phyloP scores from a whole-genome alignment of 2,329 filamentous ascomycete species.

The Ploettnerulaceae sp. region DNA sequence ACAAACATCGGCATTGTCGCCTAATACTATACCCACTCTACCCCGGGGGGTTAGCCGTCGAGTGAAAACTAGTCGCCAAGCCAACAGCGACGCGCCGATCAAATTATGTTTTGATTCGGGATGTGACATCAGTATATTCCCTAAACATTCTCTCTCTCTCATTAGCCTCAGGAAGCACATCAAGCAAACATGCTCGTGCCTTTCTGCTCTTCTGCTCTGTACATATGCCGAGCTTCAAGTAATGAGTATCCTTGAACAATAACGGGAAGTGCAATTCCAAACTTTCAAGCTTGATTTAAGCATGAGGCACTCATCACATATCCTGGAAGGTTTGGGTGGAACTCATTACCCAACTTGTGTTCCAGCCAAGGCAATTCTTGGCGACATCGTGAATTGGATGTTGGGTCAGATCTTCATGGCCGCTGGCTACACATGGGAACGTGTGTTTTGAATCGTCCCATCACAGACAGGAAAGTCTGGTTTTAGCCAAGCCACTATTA shows the following conservation, averaged over 20 bases:
- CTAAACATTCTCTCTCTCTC: no score
- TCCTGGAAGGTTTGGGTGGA: background rate
- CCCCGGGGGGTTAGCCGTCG: background rate
- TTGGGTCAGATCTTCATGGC: background rate
- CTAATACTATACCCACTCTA: no score
- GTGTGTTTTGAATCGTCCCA: background rate
- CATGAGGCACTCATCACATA: background rate
- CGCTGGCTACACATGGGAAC: background rate
- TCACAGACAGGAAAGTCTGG: background rate
- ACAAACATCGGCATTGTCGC: background rate
- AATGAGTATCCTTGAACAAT: no score
- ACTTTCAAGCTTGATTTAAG: background rate
- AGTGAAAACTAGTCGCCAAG: background rate
- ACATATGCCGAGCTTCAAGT: no score
- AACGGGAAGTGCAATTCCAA: no score
- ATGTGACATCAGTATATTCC: background rate
- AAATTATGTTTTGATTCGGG: background rate
- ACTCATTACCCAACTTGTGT: constrained; percentile 1
- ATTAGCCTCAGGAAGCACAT: background rate
- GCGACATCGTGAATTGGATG: background rate
- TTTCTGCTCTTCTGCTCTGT: background rate
- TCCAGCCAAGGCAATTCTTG: background rate
- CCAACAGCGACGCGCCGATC: background rate
- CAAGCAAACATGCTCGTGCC: background rate
- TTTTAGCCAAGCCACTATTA: background rate